Percentiles rank a stretch among this genome's conserved stretches.
Evolutionary conservation across 1,284 basidiomycete species (phyloP).

Genomic region (Rhodofomes roseus): DNA sequence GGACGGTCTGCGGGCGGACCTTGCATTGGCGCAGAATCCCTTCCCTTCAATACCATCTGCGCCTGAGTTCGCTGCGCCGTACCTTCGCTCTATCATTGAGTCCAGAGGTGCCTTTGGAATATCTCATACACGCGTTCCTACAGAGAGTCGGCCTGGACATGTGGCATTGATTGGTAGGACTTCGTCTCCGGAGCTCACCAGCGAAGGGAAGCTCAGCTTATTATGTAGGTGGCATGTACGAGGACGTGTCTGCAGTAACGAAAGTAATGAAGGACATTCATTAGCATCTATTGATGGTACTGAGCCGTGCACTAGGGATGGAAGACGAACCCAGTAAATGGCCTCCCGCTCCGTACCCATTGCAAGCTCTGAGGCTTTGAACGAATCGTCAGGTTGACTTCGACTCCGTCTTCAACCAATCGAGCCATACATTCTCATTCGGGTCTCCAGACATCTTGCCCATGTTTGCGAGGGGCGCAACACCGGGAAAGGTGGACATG

Average conservation of each 20-base stretch:
- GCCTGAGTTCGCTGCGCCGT: constrained; percentile 71
- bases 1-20: constrained; percentile 82
- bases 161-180: constrained; percentile 80
- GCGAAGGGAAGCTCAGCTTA: neutral
- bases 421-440: constrained; percentile 76
- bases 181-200: neutral
- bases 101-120: constrained; percentile 76
- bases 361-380: neutral
- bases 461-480: constrained; percentile 81
- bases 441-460: constrained; percentile 89
- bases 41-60: constrained; percentile 50
- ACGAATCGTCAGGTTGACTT: constrained; percentile 65
- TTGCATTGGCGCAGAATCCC: constrained; percentile 66
- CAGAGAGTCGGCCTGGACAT: constrained; percentile 86
- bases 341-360: neutral
- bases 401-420: constrained; percentile 88
- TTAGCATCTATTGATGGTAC: constrained; percentile 1
- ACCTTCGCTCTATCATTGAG: constrained; percentile 66
- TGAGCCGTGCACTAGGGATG: constrained; percentile 54
- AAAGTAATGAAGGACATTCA: constrained; percentile 46
- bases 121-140: constrained; percentile 86
- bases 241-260: constrained; percentile 88
- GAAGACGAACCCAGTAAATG: constrained; percentile 84
- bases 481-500: constrained; percentile 65
- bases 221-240: constrained; percentile 78